Conservation (phyloP, 2,329 filamentous ascomycete genomes). For the Stemphylium lycopersici region DNA sequence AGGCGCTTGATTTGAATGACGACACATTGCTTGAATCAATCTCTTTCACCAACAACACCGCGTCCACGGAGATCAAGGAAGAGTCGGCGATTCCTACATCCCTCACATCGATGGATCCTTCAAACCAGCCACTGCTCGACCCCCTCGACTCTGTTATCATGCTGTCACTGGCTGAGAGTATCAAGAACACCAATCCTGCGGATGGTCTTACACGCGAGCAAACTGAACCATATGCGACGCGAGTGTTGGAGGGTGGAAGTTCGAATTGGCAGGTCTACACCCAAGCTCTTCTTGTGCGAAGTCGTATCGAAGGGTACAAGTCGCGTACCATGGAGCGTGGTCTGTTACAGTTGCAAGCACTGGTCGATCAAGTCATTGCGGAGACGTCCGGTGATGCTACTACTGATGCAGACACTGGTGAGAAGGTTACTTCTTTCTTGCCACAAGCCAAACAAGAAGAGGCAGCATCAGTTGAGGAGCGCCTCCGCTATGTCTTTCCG, state of each 20-base stretch:
- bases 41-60: slow-evolving; percentile 68
- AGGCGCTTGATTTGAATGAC: slow-evolving; percentile 81
- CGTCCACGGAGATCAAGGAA: slow-evolving; percentile 51
- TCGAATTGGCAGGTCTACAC: slow-evolving; percentile 99
- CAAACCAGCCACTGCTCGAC: slow-evolving; percentile 79
- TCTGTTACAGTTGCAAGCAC: slow-evolving; percentile 88
- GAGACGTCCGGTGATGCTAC: slow-evolving; percentile 65
- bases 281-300: slow-evolving; percentile 86
- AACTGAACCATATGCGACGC: slow-evolving; percentile 85
- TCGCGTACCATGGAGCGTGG: slow-evolving; percentile 88
- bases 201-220: slow-evolving; percentile 92
- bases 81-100: slow-evolving; percentile 63
- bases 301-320: slow-evolving; percentile 84
- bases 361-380: slow-evolving; percentile 93
- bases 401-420: slow-evolving; percentile 33
- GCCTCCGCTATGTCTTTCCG: slow-evolving; percentile 82
- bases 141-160: slow-evolving; percentile 90
- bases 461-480: slow-evolving; percentile 75
- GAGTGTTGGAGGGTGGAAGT: slow-evolving; percentile 84
- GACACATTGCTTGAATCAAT: slow-evolving; percentile 92
- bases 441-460: slow-evolving; percentile 77
- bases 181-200: slow-evolving; percentile 85
- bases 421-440: slow-evolving; percentile 75
- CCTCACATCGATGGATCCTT: slow-evolving; percentile 71
- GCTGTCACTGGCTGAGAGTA: slow-evolving; percentile 77